phyloP scores from a whole-genome alignment of 2,329 filamentous ascomycete genomes.

The Fusarium equiseti region DNA sequence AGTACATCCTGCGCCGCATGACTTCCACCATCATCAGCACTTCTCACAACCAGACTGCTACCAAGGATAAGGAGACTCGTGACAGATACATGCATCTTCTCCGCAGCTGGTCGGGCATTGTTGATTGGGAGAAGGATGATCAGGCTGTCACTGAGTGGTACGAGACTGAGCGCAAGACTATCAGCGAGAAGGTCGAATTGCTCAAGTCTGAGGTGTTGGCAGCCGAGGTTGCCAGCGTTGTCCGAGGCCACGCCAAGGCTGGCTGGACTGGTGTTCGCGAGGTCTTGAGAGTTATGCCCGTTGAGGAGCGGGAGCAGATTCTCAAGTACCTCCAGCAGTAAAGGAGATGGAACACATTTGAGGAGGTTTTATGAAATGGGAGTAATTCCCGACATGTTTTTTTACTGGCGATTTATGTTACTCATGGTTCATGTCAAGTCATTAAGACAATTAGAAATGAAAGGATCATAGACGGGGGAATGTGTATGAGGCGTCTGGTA shows the following conservation, averaged over 20 bases:
- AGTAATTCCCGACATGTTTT: conserved; percentile 27
- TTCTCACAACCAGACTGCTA: conserved; percentile 49
- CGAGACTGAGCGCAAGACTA: conserved; percentile 88
- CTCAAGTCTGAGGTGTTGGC: conserved; percentile 79
- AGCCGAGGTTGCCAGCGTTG: conserved; percentile 59
- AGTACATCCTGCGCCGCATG: conserved; percentile 96
- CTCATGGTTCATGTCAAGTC: conserved; percentile 36
- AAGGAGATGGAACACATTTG: conserved; percentile 7
- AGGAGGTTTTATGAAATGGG: conserved; percentile 16
- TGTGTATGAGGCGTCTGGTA: conserved; percentile 44
- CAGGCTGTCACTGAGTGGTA: conserved; percentile 92
- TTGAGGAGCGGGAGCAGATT: conserved; percentile 87
- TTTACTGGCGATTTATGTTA: conserved; percentile 41
- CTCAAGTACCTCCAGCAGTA: conserved; percentile 69
- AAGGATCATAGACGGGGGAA: conserved; percentile 39
- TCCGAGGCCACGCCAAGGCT: conserved; percentile 69
- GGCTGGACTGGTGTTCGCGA: conserved; percentile 88
- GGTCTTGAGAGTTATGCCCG: conserved; percentile 86
- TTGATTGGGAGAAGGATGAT: conserved; percentile 83
- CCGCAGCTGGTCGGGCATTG: conserved; percentile 83
- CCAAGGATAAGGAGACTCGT: conserved; percentile 66
- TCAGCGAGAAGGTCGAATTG: conserved; percentile 85
- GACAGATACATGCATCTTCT: conserved; percentile 79
- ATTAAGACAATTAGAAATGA: conserved; percentile 41
- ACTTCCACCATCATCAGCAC: conserved; percentile 56